Conservation (phyloP, 1,284 basidiomycete genomes). For the Cutaneotrichosporon daszewskae region DNA sequence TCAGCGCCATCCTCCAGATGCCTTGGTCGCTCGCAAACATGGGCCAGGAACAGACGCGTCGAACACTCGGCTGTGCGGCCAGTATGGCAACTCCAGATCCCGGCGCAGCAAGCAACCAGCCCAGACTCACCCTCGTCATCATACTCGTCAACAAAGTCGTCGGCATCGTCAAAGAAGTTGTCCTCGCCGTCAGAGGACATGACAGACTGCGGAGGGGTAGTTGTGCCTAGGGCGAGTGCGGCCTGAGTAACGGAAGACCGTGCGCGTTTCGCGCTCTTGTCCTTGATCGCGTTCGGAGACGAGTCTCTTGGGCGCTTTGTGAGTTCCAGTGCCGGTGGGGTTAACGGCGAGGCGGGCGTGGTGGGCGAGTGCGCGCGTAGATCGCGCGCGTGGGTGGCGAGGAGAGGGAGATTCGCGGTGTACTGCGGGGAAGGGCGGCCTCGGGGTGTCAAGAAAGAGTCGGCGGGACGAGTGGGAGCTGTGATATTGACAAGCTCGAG, state of each 20-base stretch:
- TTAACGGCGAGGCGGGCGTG: no score
- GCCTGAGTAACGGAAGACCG: slow-evolving; percentile 1
- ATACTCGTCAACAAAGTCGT: slow-evolving; percentile 34
- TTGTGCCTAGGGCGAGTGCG: no score
- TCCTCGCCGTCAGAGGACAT: slow-evolving; percentile 43
- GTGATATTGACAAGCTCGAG: no score
- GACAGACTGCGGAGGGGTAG: neutral
- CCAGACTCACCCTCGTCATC: slow-evolving; percentile 26
- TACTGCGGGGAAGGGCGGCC: no score
- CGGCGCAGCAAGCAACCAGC: neutral
- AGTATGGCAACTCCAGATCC: neutral
- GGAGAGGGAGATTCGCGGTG: no score
- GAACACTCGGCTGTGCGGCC: neutral
- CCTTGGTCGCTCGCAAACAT: neutral
- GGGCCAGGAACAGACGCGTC: neutral
- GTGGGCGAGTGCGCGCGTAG: no score
- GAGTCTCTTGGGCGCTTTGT: no score
- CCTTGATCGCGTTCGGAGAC: no score
- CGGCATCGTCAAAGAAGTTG: slow-evolving; percentile 39
- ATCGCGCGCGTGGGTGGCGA: no score
- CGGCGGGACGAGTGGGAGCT: no score
- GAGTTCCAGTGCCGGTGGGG: no score
- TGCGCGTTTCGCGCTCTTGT: slow-evolving; percentile 5
- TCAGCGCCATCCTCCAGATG: neutral
- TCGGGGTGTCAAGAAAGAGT: no score